Conservation (phyloP, 2,329 filamentous ascomycete species). For the Cladosporium colombiae region DNA sequence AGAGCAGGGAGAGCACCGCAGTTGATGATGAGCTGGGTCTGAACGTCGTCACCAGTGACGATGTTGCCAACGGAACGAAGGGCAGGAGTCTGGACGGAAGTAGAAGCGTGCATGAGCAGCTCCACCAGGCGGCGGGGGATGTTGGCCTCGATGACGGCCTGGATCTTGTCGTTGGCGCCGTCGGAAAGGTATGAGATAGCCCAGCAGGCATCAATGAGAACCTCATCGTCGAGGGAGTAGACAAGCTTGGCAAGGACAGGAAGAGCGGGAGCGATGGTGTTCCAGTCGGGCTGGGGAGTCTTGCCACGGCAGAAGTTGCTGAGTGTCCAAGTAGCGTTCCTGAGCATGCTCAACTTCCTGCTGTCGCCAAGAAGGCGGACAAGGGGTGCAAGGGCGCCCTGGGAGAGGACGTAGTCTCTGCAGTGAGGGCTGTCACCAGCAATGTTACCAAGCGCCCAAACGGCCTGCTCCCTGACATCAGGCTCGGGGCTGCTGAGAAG, state of each 20-base stretch:
- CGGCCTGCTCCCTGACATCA: conserved; percentile 95
- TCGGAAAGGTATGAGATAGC: conserved; percentile 98
- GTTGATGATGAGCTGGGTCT: conserved; percentile 99
- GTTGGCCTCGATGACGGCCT: conserved; percentile 96
- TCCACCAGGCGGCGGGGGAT: conserved; percentile 96
- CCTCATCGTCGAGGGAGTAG: conserved; percentile 97
- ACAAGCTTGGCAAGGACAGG: conserved; percentile 96
- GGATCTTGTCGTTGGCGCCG: conserved; percentile 98
- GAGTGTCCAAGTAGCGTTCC: conserved; percentile 97
- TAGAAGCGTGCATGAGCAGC: conserved; percentile 96
- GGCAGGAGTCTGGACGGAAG: conserved; percentile 95
- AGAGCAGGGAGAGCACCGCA: conserved; percentile 89
- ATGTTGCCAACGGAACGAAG: conserved; percentile 98
- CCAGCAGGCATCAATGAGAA: conserved; percentile 98
- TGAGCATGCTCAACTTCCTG: conserved; percentile 97
- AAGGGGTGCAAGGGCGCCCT: conserved; percentile 86
- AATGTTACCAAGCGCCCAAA: conserved; percentile 98
- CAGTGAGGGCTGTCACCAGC: conserved; percentile 97
- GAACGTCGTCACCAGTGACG: conserved; percentile 95
- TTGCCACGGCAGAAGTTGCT: conserved; percentile 99
- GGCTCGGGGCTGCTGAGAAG: conserved; percentile 92
- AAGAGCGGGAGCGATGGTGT: conserved; percentile 88
- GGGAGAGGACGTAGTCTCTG: conserved; percentile 92
- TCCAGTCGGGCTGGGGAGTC: conserved; percentile 97
- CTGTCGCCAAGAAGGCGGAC: conserved; percentile 90